Evolutionary conservation across 345 rosid species (phyloP), one percentile per base, ranked within the genome.

Genomic region (Lenwebbia sp.): DNA sequence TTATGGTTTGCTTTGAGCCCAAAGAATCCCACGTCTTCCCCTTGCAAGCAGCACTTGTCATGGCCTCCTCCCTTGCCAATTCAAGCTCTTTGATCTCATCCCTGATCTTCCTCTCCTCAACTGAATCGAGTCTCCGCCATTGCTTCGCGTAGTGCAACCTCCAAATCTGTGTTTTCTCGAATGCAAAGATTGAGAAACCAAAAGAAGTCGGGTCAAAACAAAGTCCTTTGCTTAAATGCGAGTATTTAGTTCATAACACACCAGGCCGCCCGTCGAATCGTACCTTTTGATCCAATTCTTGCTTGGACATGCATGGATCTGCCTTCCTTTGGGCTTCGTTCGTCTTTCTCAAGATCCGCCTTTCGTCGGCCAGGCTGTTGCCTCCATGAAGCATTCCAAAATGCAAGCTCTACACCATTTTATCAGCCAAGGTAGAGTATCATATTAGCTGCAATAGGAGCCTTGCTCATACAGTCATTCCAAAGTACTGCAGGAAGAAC

Each of bases 331-430:
- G 74, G 62, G 85, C 62, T 37, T 33, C 13, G 7, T 22, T 21
- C 65, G 21, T 21, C 85, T 84, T 56, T 41, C 47, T 84, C 26
- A 84, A 57, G 65, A 84, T 13, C 74, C 26, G 55, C 53, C 85
- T 84, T 57, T 84, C 85, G 33, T 84, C 75, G 8, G 75, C 85
- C 85, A 84, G 50, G 74, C 25, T 84, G 53, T 84, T 84, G 85
- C 85, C 25, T n/a, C 85, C 85, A 56, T 84, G 75, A 51, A 84
- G 85, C 85, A 84, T 84, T 26, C 85, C 85, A 44, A 84, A 84
- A 56, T 84, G 85, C 14, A 84, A 84, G 47, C 85, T 57, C 85
- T 84, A 25, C 50, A 56, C 21, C 54, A 44, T 83, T 83, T 13
- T 82, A 82, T 30, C 57, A 23, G 57, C 84, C 58, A 8, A 50